These are phyloP conservation scores for Podaxis sp. DNA, from an alignment of 768 basidiomycete species.

Conservation along the genomic window DNA sequence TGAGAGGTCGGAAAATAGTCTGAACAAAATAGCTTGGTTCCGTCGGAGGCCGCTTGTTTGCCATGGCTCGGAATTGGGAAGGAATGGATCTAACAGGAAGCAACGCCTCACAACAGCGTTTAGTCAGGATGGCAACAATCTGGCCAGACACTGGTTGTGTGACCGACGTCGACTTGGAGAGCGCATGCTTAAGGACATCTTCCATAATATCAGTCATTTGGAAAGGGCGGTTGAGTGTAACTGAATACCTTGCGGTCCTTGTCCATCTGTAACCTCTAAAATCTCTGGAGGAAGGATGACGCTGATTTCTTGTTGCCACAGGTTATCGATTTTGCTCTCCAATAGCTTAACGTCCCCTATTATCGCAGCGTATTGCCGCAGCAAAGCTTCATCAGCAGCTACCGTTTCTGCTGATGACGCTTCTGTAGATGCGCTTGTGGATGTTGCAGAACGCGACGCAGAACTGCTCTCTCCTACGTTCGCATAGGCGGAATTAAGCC, in stretches of 20 bases:
- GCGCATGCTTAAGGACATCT: conserved; percentile 58
- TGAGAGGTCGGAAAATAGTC: conserved; percentile 78
- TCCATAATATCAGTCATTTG: conserved; percentile 10
- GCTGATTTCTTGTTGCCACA: conserved; percentile 73
- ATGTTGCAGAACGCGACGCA: conserved; percentile 50
- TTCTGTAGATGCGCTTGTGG: conserved; percentile 45
- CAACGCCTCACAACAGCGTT: conserved; percentile 83
- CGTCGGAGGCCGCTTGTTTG: conserved; percentile 65
- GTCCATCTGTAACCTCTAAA: conserved; percentile 27
- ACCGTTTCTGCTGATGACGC: conserved; percentile 51
- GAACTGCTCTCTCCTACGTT: conserved; percentile 32
- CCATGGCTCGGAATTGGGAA: conserved; percentile 86
- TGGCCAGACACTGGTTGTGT: conserved; percentile 61
- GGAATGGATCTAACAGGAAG: conserved; percentile 86
- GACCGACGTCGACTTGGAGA: conserved; percentile 49
- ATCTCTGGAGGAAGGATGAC: conserved; percentile 54
- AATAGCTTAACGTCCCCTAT: conserved; percentile 69
- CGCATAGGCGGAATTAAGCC: conserved; percentile 65
- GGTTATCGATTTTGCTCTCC: conserved; percentile 44
- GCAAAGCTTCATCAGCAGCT: conserved; percentile 60
- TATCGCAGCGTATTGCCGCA: conserved; percentile 65
- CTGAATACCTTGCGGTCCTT: conserved; percentile 49
- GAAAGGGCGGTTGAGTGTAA: background rate
- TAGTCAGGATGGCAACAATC: conserved; percentile 68
- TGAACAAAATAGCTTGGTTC: conserved; percentile 88